A percentile compares a stretch with the other conserved stretches of the same genome.
phyloP scores from a whole-genome alignment of 164 flowering plant species.

The Umbellularia californica region DNA sequence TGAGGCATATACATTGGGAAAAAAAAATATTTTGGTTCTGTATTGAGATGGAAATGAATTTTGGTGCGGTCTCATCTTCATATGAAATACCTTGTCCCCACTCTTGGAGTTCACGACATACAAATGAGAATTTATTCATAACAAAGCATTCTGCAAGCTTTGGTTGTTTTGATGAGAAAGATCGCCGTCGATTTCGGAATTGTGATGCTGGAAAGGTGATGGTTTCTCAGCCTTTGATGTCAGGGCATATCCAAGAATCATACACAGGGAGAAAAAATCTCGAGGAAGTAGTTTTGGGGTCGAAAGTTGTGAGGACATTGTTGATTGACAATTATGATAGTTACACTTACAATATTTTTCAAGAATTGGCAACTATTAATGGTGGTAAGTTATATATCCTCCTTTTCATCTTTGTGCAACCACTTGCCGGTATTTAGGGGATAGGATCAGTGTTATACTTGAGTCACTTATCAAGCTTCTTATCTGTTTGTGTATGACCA shows the following conservation, averaged over 20 bases:
- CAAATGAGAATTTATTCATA: slow-evolving; percentile 12
- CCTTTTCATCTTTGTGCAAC: background rate
- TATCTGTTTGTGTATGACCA: too few species aligned
- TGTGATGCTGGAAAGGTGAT: slow-evolving; percentile 19
- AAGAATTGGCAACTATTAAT: slow-evolving; percentile 74
- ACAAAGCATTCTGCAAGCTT: slow-evolving; percentile 17
- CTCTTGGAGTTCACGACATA: slow-evolving; percentile 19
- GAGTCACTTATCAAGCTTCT: background rate
- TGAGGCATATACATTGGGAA: background rate
- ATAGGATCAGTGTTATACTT: background rate
- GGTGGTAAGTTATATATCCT: slow-evolving; percentile 49
- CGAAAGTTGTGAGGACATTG: slow-evolving; percentile 73
- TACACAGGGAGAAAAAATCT: slow-evolving; percentile 27
- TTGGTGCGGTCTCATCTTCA: slow-evolving; percentile 26
- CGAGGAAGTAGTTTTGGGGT: slow-evolving; percentile 31
- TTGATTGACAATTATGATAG: slow-evolving; percentile 96
- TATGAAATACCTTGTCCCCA: slow-evolving; percentile 26
- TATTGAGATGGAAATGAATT: slow-evolving; percentile 25
- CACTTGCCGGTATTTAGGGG: background rate
- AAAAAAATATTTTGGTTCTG: background rate
- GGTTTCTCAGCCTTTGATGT: slow-evolving; percentile 44
- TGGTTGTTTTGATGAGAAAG: slow-evolving; percentile 17
- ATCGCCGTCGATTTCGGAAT: slow-evolving; percentile 9
- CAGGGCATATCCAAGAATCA: slow-evolving; percentile 44
- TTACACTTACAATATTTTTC: slow-evolving; percentile 94